A percentile compares a stretch with the other conserved stretches of the same genome.
phyloP scores from a whole-genome alignment of 2,329 filamentous ascomycete species.

The Verticillium isaacii region DNA sequence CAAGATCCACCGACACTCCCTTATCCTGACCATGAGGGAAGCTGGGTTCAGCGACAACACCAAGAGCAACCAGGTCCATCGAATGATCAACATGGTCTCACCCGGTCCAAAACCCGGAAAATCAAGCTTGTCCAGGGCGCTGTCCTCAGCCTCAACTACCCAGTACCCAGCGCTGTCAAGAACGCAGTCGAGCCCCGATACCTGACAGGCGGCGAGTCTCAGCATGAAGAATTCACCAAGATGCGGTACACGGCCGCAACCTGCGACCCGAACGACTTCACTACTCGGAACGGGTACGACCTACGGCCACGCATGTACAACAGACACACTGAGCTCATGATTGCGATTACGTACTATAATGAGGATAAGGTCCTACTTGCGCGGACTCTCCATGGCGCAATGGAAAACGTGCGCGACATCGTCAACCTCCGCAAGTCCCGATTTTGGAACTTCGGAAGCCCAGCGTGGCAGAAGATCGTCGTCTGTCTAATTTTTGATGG shows the following conservation, averaged over 20 bases:
- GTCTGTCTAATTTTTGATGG: conserved; percentile 86
- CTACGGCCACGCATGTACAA: conserved; percentile 88
- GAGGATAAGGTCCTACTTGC: conserved; percentile 83
- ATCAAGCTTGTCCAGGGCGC: conserved; percentile 86
- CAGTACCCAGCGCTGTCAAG: conserved; percentile 82
- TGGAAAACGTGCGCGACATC: conserved; percentile 90
- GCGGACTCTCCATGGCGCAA: conserved; percentile 81
- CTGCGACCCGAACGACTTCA: conserved; percentile 88
- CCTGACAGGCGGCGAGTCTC: conserved; percentile 66
- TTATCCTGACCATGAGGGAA: conserved; percentile 14
- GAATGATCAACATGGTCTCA: conserved; percentile 53
- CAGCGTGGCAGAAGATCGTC: conserved; percentile 91
- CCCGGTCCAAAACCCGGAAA: conserved; percentile 81
- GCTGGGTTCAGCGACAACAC: conserved; percentile 28
- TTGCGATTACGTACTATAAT: conserved; percentile 90
- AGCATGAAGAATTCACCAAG: conserved; percentile 83
- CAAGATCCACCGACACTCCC: conserved; percentile 19
- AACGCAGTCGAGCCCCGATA: conserved; percentile 86
- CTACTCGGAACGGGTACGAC: conserved; percentile 88
- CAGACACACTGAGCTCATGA: conserved; percentile 80
- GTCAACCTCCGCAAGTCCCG: conserved; percentile 89
- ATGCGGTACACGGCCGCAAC: conserved; percentile 89
- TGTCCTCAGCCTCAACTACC: conserved; percentile 84
- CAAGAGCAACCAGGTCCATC: conserved; percentile 58
- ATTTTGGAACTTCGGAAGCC: conserved; percentile 91